phyloP scores from a whole-genome alignment of 495 filamentous ascomycete genomes.

The Xanthoparmelia taractica region DNA sequence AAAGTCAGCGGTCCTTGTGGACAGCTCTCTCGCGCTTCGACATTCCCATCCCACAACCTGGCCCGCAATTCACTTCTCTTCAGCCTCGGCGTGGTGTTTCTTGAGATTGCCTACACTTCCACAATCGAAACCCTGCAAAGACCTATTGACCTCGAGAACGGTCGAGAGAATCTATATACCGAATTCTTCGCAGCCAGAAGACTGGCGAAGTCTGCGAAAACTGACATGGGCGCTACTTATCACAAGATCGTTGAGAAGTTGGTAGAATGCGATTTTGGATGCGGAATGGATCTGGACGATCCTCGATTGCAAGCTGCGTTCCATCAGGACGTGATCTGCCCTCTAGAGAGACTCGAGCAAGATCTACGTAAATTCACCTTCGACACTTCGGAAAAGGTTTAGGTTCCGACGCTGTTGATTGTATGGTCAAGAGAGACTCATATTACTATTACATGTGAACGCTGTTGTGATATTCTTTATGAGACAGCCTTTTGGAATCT shows the following conservation, averaged over 20 bases:
- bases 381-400: too few species aligned
- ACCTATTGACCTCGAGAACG: conserved; percentile 14
- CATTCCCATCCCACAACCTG: conserved; percentile 1
- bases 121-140: conserved; percentile 22
- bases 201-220: conserved; percentile 36
- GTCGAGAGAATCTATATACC: conserved; percentile 21
- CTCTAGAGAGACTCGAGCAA: conserved; percentile 28
- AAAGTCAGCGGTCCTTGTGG: conserved; percentile 18
- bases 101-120: conserved; percentile 28
- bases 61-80: conserved; percentile 28
- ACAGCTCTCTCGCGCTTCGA: conserved; percentile 3
- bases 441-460: not conserved
- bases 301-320: conserved; percentile 29
- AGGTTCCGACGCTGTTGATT: not conserved
- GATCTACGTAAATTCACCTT: conserved; percentile 8
- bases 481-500: not conserved
- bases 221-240: conserved; percentile 36
- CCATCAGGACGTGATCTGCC: conserved; percentile 32
- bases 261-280: conserved; percentile 35
- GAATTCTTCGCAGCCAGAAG: conserved; percentile 31
- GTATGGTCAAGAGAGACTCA: not conserved
- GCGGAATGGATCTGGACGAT: conserved; percentile 29
- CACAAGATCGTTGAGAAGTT: conserved; percentile 36
- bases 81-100: conserved; percentile 28
- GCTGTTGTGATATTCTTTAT: not conserved